Conservation (phyloP, 1,284 basidiomycete genomes). For the Puccinia sorghi region DNA sequence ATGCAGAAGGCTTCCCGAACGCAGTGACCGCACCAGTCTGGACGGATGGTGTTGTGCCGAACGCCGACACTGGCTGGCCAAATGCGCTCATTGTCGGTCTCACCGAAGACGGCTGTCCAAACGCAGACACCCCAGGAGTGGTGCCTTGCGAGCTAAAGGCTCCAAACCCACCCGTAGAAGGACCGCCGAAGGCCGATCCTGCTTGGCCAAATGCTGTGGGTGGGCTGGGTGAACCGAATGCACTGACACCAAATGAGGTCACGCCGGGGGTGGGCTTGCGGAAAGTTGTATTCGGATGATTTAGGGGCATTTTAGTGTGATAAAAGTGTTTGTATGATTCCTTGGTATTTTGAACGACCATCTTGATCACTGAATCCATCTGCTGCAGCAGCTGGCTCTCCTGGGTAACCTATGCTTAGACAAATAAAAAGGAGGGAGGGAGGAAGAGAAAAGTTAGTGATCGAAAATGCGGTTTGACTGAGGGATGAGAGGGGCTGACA, state of each 20-base stretch:
- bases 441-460: background rate
- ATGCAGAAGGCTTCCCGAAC: constrained; percentile 40
- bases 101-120: constrained; percentile 27
- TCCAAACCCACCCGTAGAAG: background rate
- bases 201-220: constrained; percentile 19
- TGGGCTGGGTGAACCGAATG: background rate
- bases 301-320: constrained; percentile 31
- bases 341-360: constrained; percentile 10
- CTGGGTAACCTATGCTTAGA: constrained; percentile 14
- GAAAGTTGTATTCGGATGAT: constrained; percentile 42
- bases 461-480: background rate
- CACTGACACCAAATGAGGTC: constrained; percentile 9
- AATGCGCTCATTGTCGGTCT: constrained; percentile 37
- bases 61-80: constrained; percentile 33
- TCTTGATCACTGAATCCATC: constrained; percentile 32
- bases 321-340: constrained; percentile 43
- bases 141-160: constrained; percentile 10
- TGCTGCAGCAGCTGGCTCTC: constrained; percentile 35
- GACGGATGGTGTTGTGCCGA: constrained; percentile 10
- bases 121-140: constrained; percentile 14
- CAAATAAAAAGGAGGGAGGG: background rate
- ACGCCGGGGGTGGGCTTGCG: background rate
- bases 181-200: background rate
- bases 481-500: background rate
- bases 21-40: constrained; percentile 18